Percentiles rank a stretch among this genome's conserved stretches.
phyloP scores from a whole-genome alignment of 805 yeast species.

The Wickerhamiella nectarea region DNA sequence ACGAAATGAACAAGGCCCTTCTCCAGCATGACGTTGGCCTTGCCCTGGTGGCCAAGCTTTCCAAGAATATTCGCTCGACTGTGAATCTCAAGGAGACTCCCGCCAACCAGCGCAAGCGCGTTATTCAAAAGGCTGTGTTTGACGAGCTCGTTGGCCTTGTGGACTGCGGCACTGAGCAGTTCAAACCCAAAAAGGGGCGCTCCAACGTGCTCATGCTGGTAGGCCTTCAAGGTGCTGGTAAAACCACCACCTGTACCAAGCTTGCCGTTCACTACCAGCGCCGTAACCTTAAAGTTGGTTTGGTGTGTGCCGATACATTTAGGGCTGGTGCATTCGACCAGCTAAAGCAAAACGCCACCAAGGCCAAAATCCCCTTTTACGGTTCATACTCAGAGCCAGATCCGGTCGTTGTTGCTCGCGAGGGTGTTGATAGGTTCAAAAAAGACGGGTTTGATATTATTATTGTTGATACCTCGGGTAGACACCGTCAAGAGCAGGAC shows the following conservation, averaged over 20 bases:
- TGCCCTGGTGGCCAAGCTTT: constrained; percentile 59
- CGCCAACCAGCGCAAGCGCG: constrained; percentile 55
- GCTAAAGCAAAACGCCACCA: constrained; percentile 91
- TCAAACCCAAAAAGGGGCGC: constrained; percentile 75
- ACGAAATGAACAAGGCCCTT: constrained; percentile 80
- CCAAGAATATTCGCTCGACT: constrained; percentile 53
- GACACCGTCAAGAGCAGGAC: constrained; percentile 90
- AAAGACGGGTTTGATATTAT: constrained; percentile 85
- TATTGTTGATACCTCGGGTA: constrained; percentile 94
- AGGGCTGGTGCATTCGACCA: constrained; percentile 99
- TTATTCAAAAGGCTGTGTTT: constrained; percentile 81
- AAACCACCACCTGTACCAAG: constrained; percentile 94
- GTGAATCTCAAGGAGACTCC: constrained; percentile 42
- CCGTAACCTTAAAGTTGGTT: constrained; percentile 86
- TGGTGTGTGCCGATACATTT: constrained; percentile 98
- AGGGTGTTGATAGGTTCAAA: constrained; percentile 84
- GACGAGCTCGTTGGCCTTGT: constrained; percentile 83
- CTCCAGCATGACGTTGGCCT: constrained; percentile 92
- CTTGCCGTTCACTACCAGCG: constrained; percentile 88
- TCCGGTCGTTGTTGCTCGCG: constrained; percentile 81
- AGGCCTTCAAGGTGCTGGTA: constrained; percentile 98
- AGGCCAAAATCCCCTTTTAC: constrained; percentile 84
- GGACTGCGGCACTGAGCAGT: constrained; percentile 46
- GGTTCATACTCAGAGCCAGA: constrained; percentile 94
- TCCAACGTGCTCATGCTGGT: constrained; percentile 87